Percentiles rank a stretch among this genome's conserved stretches.
Evolutionary conservation across 2,329 filamentous ascomycete genomes (phyloP).

Genomic region (Phaeophleospora eucalypticola): DNA sequence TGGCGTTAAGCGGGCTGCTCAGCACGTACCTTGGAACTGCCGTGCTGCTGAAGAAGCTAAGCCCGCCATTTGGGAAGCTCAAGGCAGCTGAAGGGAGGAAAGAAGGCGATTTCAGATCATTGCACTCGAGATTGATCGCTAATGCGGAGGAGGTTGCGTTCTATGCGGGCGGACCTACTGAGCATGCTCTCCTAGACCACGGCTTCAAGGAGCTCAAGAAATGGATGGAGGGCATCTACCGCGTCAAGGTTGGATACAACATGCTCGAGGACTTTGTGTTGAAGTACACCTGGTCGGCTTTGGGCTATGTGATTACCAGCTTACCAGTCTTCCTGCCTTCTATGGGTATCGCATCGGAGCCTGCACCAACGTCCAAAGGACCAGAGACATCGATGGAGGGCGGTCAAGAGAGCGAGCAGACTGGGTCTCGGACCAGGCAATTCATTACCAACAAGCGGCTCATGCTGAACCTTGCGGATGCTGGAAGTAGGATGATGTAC

Average conservation of each 20-base stretch:
- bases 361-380: slow-evolving; percentile 58
- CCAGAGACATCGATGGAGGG: slow-evolving; percentile 1
- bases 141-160: slow-evolving; percentile 98
- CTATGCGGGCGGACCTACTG: slow-evolving; percentile 91
- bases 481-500: slow-evolving; percentile 98
- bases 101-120: slow-evolving; percentile 88
- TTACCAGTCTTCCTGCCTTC: slow-evolving; percentile 90
- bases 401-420: slow-evolving; percentile 19
- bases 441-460: slow-evolving; percentile 99
- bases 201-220: slow-evolving; percentile 89
- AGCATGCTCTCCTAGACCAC: slow-evolving; percentile 84
- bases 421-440: slow-evolving; percentile 82
- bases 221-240: slow-evolving; percentile 99
- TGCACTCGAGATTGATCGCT: slow-evolving; percentile 88
- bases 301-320: slow-evolving; percentile 89
- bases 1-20: slow-evolving; percentile 79
- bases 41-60: slow-evolving; percentile 79
- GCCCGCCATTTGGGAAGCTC: slow-evolving; percentile 92
- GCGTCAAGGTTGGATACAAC: slow-evolving; percentile 95
- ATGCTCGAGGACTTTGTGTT: slow-evolving; percentile 97
- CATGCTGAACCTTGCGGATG: slow-evolving; percentile 95
- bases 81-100: slow-evolving; percentile 94
- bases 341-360: slow-evolving; percentile 67
- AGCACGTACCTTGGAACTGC: slow-evolving; percentile 94
- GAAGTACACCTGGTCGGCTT: slow-evolving; percentile 98